phyloP scores from a whole-genome alignment of 768 basidiomycete species.

The Hortiboletus flavorubellus region DNA sequence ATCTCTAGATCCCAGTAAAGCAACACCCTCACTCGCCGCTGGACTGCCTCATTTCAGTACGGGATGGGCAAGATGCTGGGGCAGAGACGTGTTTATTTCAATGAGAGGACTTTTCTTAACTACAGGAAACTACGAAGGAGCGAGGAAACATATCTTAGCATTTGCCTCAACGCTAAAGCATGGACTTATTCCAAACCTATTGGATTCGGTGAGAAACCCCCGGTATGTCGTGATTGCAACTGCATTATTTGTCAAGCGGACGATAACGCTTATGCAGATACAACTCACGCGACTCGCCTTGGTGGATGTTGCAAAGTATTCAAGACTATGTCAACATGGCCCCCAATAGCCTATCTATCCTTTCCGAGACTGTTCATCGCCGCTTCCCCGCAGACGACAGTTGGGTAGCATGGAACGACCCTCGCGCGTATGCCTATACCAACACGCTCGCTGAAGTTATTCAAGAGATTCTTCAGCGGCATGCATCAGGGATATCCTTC shows the following conservation, averaged over 20 bases:
- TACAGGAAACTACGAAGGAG: slow-evolving; percentile 84
- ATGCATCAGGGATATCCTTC: slow-evolving; percentile 89
- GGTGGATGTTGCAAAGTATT: slow-evolving; percentile 99
- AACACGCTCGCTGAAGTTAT: slow-evolving; percentile 91
- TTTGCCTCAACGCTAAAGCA: slow-evolving; percentile 94
- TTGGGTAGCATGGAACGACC: slow-evolving; percentile 91
- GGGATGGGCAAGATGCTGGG: slow-evolving; percentile 97
- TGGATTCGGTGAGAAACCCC: slow-evolving; percentile 85
- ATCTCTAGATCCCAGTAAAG: slow-evolving; percentile 70
- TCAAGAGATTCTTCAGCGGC: slow-evolving; percentile 94
- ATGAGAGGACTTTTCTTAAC: slow-evolving; percentile 90
- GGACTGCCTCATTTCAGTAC: slow-evolving; percentile 92
- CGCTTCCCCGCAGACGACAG: slow-evolving; percentile 93
- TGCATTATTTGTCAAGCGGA: not conserved
- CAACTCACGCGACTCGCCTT: slow-evolving; percentile 96
- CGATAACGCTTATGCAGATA: slow-evolving; percentile 45
- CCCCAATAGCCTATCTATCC: slow-evolving; percentile 78
- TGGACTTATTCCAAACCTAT: slow-evolving; percentile 91
- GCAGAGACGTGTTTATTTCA: slow-evolving; percentile 92
- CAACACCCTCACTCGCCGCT: slow-evolving; percentile 84
- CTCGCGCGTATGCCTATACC: slow-evolving; percentile 74
- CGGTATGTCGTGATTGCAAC: slow-evolving; percentile 44
- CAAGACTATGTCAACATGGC: slow-evolving; percentile 87
- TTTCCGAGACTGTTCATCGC: slow-evolving; percentile 81
- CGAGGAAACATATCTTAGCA: slow-evolving; percentile 85